Conservation (phyloP, 1,139 yeast species). For the Meyerozyma carpophila region DNA sequence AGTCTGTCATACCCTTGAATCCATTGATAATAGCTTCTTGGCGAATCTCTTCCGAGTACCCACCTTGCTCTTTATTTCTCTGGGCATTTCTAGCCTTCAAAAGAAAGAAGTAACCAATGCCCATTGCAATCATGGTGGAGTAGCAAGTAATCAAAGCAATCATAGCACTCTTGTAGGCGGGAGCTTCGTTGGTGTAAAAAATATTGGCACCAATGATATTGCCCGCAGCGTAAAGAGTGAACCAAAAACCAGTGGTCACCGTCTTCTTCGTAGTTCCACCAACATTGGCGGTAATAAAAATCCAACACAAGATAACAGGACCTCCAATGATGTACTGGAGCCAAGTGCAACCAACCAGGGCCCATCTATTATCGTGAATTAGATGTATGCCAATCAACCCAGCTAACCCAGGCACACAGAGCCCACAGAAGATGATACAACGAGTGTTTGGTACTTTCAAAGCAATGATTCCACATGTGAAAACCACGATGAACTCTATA, state of each 20-base stretch:
- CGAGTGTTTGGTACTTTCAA: conserved; percentile 3
- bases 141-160: conserved; percentile 23
- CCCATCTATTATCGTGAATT: conserved; percentile 1
- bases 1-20: conserved; percentile 28
- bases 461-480: conserved; percentile 4
- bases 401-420: conserved; percentile 7
- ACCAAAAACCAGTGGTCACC: conserved; percentile 21
- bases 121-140: conserved; percentile 20
- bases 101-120: conserved; percentile 15
- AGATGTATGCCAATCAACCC: conserved; percentile 6
- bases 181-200: conserved; percentile 23
- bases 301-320: conserved; percentile 28
- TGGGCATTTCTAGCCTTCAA: conserved; percentile 17
- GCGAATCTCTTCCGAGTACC: conserved; percentile 18
- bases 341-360: conserved; percentile 25
- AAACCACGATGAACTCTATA: conserved; percentile 18
- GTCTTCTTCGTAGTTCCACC: conserved; percentile 24
- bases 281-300: conserved; percentile 17
- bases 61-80: conserved; percentile 20
- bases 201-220: conserved; percentile 23
- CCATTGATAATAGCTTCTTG: conserved; percentile 26
- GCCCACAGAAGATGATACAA: conserved; percentile 3
- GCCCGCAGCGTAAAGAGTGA: conserved; percentile 22
- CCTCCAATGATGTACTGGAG: conserved; percentile 28
- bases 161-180: conserved; percentile 25